These are phyloP conservation scores for Phytophthora niederhauseri DNA, from an alignment of 352 stramenopile genomes.

Conservation along the genomic window DNA sequence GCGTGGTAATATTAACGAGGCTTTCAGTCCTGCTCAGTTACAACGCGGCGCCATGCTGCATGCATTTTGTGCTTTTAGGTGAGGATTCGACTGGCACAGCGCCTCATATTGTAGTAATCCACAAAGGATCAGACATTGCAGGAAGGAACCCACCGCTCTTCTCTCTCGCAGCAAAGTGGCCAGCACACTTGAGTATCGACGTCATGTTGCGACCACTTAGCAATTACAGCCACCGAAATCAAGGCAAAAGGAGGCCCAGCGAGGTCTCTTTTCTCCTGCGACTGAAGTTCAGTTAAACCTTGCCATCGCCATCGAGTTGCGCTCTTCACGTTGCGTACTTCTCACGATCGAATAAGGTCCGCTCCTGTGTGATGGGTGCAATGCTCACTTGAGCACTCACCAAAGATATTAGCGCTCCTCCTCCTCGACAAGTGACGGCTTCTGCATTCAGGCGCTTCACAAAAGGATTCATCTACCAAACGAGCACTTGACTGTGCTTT, in stretches of 20 bases:
- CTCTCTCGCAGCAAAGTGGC: not conserved
- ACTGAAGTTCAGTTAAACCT: not conserved
- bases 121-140: not conserved
- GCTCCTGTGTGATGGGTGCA: not conserved
- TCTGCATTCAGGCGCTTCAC: not conserved
- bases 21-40: not conserved
- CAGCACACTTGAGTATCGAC: not conserved
- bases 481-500: not conserved
- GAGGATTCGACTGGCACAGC: not conserved
- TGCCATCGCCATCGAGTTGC: not conserved
- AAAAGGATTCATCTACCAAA: not conserved
- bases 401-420: not conserved
- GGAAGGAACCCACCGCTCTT: not conserved
- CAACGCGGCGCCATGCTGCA: not conserved
- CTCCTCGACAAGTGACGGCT: not conserved
- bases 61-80: not conserved
- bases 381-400: not conserved
- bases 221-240: not conserved
- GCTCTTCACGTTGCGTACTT: not conserved
- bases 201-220: not conserved
- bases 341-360: not conserved
- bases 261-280: not conserved
- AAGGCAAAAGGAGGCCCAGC: not conserved
- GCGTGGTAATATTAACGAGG: not conserved
- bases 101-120: not conserved